Base-by-base conservation (phyloP, 768 basidiomycete species). In the Lentinula detonsa region DNA sequence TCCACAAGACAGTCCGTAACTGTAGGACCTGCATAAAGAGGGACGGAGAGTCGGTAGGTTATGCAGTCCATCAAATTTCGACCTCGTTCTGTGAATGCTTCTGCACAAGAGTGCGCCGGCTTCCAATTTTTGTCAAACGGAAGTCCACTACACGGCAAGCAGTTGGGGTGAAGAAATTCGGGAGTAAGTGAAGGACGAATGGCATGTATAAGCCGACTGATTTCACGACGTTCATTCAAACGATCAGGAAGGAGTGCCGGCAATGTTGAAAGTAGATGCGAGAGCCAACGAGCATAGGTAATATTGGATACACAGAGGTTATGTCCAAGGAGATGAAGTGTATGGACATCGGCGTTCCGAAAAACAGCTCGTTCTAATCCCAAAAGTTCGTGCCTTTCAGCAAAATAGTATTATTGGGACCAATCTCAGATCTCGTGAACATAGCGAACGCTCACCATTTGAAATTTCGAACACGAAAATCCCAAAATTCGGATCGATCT, bases 261-360 rank as follows among this genome's bases (percentile, higher is more conserved):
- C 23, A 56, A 16, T 5, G 16, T 42, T 5, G 55, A 37, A 9
- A 15, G 23, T 8, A 56, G 18, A 33, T 56, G 15, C 10, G 18
- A 42, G 15, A 56, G 37, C 55, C 55, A 56, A 8, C 55, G 55
- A 40, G 39, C 37, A 16, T 56, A 56, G 18, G 28, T 8, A 16
- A 56, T 33, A 11, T 56, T 56, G 9, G 55, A 56, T n/a, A 56
- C 13, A 16, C 55, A 56, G 23, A 56, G 55, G 15, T 56, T 56
- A 28, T 56, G 55, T 10, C 28, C 55, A n/a, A 56, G 40, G 23
- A 56, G 55, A 45, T 56, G 28, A 5, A 56, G 18, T 2, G 28
- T 13, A 31, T 56, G 23, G 15, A 56, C 33, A 8, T 56, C 55
- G 6, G 55, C 55, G 23, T 37, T 42, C 23, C 40, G 55, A 45